A percentile compares a stretch with the other conserved stretches of the same genome.
These are phyloP conservation scores for Goffeauzyma gilvescens DNA, from an alignment of 768 basidiomycete genomes.

Conservation along the genomic window DNA sequence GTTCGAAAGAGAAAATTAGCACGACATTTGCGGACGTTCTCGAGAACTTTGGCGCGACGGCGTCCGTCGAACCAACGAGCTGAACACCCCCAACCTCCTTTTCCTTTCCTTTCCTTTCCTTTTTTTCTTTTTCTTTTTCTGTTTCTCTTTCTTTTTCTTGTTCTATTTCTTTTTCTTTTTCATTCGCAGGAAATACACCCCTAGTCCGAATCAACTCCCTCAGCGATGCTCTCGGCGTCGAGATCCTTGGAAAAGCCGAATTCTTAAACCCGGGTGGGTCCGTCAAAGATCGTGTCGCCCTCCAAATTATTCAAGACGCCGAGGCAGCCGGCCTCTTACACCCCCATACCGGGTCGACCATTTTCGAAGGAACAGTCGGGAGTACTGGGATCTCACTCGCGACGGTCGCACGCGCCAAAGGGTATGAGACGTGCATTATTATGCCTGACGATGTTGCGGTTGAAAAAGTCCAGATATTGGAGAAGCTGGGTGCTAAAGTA, in stretches of 20 bases:
- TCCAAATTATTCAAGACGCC: conserved; percentile 87
- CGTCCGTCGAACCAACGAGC: no score
- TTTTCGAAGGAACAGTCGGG: conserved; percentile 90
- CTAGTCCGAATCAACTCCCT: conserved; percentile 75
- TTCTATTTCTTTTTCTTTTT: neutral
- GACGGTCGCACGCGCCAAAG: conserved; percentile 71
- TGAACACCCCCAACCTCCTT: neutral
- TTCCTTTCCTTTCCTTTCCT: neutral
- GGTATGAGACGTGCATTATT: conserved; percentile 62
- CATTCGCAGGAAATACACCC: conserved; percentile 66
- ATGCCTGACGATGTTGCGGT: conserved; percentile 40
- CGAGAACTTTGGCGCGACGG: no score
- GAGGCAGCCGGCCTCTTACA: conserved; percentile 61
- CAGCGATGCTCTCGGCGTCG: conserved; percentile 75
- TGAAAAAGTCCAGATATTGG: conserved; percentile 73
- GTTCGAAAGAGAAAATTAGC: neutral
- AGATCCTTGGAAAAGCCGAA: conserved; percentile 90
- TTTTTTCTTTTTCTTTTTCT: neutral
- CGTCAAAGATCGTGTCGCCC: conserved; percentile 90
- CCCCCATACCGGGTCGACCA: conserved; percentile 71
- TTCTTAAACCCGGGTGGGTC: conserved; percentile 94
- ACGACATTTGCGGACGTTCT: neutral
- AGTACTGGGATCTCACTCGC: conserved; percentile 67
- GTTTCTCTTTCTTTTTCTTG: neutral
- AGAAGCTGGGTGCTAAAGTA: conserved; percentile 69